A percentile compares a stretch with the other conserved stretches of the same genome.
phyloP scores from a whole-genome alignment of 106 monocot genomes.

The Posidonia australis region DNA sequence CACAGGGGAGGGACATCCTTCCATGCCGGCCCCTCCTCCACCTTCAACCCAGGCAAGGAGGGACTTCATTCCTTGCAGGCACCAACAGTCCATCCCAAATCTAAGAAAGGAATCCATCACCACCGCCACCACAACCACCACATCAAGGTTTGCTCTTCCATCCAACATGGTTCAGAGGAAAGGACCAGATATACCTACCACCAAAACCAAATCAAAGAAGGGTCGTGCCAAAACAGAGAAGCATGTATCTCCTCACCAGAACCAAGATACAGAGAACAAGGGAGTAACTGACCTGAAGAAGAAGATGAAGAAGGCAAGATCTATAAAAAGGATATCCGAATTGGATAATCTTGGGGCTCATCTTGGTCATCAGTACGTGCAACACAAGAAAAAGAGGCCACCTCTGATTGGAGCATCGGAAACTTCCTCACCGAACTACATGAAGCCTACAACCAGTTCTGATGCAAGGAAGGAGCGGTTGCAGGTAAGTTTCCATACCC shows the following conservation, averaged over 20 bases:
- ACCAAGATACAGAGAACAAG: neutral
- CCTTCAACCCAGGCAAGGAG: too few relatives aligned
- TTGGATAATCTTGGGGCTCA: conserved; percentile 9
- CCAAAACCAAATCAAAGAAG: neutral
- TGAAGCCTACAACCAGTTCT: conserved; percentile 48
- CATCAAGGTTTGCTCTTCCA: too few relatives aligned
- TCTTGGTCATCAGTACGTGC: neutral
- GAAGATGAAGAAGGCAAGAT: conserved; percentile 13
- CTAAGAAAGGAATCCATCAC: too few relatives aligned
- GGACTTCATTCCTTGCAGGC: too few relatives aligned
- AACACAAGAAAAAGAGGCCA: neutral
- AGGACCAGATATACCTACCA: neutral
- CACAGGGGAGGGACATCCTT: too few relatives aligned
- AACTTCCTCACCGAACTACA: conserved; percentile 27
- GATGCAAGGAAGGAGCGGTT: conserved; percentile 32
- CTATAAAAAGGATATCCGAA: conserved; percentile 11
- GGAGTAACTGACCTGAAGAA: conserved; percentile 7
- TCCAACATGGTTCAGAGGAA: neutral
- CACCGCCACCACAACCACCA: too few relatives aligned
- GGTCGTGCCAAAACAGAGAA: neutral
- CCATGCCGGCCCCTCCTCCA: too few relatives aligned
- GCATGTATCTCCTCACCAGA: neutral
- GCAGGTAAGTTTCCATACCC: conserved; percentile 9
- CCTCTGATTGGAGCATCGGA: neutral
- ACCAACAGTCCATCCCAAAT: too few relatives aligned